phyloP scores from a whole-genome alignment of 208 protist species.

The Porcisia deanei region DNA sequence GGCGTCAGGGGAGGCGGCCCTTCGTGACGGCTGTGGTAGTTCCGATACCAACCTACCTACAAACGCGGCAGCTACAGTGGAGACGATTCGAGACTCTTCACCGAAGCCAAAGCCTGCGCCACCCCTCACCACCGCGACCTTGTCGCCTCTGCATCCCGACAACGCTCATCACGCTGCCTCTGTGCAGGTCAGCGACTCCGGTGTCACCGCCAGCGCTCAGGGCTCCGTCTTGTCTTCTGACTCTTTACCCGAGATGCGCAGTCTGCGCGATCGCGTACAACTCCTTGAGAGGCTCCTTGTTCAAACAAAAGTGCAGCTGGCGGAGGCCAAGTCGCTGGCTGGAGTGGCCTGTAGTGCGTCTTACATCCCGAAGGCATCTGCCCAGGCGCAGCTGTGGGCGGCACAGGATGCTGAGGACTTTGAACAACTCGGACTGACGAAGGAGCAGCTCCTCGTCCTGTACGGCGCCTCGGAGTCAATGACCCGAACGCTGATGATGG shows the following conservation, averaged over 20 bases:
- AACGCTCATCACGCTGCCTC: neutral
- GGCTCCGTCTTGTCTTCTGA: neutral
- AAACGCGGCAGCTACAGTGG: neutral
- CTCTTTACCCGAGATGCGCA: constrained; percentile 6
- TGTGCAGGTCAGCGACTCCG: neutral
- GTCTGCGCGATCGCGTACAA: constrained; percentile 26
- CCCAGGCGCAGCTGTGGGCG: constrained; percentile 13
- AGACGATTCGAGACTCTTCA: too few relatives aligned
- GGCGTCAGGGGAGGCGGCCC: too few relatives aligned
- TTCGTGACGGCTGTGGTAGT: neutral
- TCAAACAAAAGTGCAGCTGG: constrained; percentile 33
- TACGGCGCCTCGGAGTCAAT: constrained; percentile 9
- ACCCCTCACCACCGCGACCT: neutral
- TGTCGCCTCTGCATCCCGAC: neutral
- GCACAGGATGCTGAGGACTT: constrained; percentile 21
- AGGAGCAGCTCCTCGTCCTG: constrained; percentile 5
- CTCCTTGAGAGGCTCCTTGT: constrained; percentile 35
- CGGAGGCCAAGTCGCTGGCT: constrained; percentile 26
- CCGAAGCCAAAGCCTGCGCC: too few relatives aligned
- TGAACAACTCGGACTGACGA: constrained; percentile 9
- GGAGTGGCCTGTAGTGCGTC: constrained; percentile 2
- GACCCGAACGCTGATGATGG: neutral
- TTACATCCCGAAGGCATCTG: neutral
- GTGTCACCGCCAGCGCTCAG: neutral
- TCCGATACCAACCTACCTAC: neutral